phyloP scores from a whole-genome alignment of 169 alveolate genomes.

The Plasmodium malariae region DNA sequence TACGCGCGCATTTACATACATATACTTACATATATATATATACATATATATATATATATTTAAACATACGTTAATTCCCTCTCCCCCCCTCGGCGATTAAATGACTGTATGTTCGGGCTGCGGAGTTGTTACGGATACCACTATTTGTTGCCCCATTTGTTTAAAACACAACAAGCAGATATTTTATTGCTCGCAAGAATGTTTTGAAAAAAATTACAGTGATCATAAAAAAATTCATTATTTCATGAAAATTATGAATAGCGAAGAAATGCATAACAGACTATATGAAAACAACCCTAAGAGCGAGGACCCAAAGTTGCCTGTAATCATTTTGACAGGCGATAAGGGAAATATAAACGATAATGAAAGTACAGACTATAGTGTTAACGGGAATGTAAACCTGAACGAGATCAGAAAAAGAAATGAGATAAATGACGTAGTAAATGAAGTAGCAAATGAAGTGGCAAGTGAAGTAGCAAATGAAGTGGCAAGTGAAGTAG shows the following conservation, averaged over 20 bases:
- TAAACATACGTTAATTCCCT: neutral
- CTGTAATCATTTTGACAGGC: conserved; percentile 36
- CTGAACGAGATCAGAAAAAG: no score
- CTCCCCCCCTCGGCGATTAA: conserved; percentile 2
- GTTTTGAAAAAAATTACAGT: conserved; percentile 50
- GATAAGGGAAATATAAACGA: conserved; percentile 12
- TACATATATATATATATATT: conserved; percentile 6
- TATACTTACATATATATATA: conserved; percentile 18
- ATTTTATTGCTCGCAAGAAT: conserved; percentile 74
- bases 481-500: no score
- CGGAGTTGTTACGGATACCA: conserved; percentile 48
- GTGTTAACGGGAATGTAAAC: no score
- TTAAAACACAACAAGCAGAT: conserved; percentile 45
- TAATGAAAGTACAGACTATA: no score
- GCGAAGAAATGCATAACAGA: conserved; percentile 33
- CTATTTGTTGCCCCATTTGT: conserved; percentile 73
- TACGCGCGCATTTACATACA: neutral
- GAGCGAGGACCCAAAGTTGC: conserved; percentile 2
- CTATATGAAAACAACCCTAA: neutral
- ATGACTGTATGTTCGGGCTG: conserved; percentile 76
- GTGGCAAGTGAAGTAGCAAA: no score
- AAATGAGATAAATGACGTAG: no score
- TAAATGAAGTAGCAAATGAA: no score
- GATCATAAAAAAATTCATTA: conserved; percentile 69
- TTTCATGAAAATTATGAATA: conserved; percentile 37